These are phyloP conservation scores for Fusarium setosum DNA, from an alignment of 2,329 filamentous ascomycete species.

Conservation along the genomic window DNA sequence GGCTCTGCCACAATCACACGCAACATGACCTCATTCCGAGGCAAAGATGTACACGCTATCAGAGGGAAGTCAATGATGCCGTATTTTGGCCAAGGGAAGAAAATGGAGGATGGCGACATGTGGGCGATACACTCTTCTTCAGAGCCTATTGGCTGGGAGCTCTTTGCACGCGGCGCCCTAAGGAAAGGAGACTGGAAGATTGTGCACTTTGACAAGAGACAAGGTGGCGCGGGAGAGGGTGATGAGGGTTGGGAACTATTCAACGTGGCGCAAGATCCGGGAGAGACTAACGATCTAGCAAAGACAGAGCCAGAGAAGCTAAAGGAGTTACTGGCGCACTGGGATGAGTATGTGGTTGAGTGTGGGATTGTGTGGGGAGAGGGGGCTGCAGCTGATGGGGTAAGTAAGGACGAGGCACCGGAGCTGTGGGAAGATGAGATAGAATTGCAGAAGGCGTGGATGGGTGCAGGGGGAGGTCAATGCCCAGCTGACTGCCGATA, in stretches of 20 bases:
- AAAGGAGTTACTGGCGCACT: constrained; percentile 41
- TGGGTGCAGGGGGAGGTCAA: background rate
- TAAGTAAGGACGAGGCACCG: constrained; percentile 6
- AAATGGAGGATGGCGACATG: background rate
- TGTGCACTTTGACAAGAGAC: constrained; percentile 41
- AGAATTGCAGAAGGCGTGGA: background rate
- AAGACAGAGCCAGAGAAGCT: constrained; percentile 22
- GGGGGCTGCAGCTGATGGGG: background rate
- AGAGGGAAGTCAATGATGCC: constrained; percentile 51
- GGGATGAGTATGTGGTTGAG: constrained; percentile 48
- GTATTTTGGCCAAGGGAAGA: background rate
- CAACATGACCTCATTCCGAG: constrained; percentile 46
- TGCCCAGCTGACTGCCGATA: background rate
- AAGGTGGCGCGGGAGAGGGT: constrained; percentile 31
- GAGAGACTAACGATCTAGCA: background rate
- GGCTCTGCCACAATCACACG: background rate
- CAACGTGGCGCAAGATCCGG: background rate
- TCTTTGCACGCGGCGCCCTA: constrained; percentile 48
- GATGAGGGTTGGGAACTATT: constrained; percentile 32
- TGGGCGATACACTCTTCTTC: background rate
- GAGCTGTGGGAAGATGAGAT: background rate
- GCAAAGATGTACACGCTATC: constrained; percentile 61
- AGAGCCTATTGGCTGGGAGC: constrained; percentile 30
- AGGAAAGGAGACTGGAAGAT: constrained; percentile 50
- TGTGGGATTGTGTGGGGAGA: constrained; percentile 20